Evolutionary conservation across 192 early-diverging fungal species (phyloP).

Genomic region (Mortierella hygrophila): DNA sequence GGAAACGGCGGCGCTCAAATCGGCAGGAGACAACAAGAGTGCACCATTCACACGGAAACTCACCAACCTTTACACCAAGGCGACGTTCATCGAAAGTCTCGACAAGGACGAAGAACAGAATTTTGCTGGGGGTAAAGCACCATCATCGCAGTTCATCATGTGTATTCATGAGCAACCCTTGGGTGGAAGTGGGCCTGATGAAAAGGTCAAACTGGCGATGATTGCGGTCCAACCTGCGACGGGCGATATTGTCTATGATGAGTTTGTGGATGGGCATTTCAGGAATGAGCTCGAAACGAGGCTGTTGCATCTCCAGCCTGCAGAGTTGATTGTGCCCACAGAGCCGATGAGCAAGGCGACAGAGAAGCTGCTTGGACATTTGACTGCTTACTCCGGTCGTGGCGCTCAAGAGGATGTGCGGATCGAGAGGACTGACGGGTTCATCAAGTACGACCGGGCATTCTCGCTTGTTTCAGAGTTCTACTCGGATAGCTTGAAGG

Average conservation of each 20-base stretch:
- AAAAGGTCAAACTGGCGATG: conserved; percentile 59
- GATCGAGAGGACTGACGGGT: conserved; percentile 65
- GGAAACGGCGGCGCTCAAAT: conserved; percentile 91
- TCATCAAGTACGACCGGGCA: conserved; percentile 61
- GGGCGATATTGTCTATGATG: conserved; percentile 79
- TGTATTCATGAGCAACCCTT: conserved; percentile 59
- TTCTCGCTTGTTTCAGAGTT: conserved; percentile 61
- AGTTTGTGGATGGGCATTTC: conserved; percentile 73
- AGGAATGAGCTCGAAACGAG: conserved; percentile 78
- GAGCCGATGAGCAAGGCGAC: conserved; percentile 66
- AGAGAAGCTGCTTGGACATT: conserved; percentile 62
- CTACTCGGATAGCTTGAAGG: conserved; percentile 45
- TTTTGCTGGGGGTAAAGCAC: conserved; percentile 5
- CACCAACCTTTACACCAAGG: conserved; percentile 77
- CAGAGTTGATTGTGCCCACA: conserved; percentile 74
- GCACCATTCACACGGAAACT: conserved; percentile 77
- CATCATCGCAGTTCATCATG: conserved; percentile 62
- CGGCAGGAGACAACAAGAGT: conserved; percentile 73
- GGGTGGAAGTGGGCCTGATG: conserved; percentile 59
- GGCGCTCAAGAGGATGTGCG: conserved; percentile 58
- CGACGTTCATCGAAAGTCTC: conserved; percentile 66
- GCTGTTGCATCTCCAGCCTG: conserved; percentile 72
- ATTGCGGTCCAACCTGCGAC: conserved; percentile 76
- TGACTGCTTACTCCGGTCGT: conserved; percentile 32
- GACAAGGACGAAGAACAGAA: conserved; percentile 38